Base-by-base conservation (phyloP, 2,329 filamentous ascomycete species). In the Penicillium decumbens region DNA sequence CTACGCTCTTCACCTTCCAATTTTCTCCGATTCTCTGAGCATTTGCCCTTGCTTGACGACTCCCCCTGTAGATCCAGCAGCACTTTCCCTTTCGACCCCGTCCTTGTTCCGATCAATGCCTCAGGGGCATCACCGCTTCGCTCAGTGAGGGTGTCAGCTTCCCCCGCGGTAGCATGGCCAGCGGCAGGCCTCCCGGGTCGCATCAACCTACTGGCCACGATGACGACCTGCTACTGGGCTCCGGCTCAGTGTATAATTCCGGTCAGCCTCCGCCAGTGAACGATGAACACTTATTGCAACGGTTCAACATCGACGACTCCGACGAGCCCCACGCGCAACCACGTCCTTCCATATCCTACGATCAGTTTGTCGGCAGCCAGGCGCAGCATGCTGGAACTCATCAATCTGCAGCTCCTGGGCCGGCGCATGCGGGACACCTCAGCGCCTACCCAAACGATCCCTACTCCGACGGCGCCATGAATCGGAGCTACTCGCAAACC, bases 271-370 rank as follows among this genome's bases (percentile, higher is more conserved):
- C 90, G 43, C 82, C 86, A n/a, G 76, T 88, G 53, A 85, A 85
- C 68, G 90, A 95, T 68, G 87, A 95, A 59, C 84, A 91, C 58
- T 77, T 95, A 41, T 75, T 92, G 65, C 81, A 83, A 67, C 82
- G 82, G 57, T 91, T 89, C 73, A 81, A 87, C 64, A 83, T 86
- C 65, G 79, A 88, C 63, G 78, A 82, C 57, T 75, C 78, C 55
- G 81, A 88, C 57, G 75, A 80, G 60, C 75, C 79, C 41, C 49
- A 59, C 45, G 41, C 49, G 38, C 80, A 81, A 54, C 73, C 83
- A 49, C 87, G 92, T 59, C 88, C 90, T 45, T 96, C 91, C 24
- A 84, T 92, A 45, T 95, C 90, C 50, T 96, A 96, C 72, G 92
- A 96, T 77, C 87, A 93, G 63, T 97, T 96, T 69, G 85, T 97